A percentile compares a stretch with the other conserved stretches of the same genome.
These are phyloP conservation scores for Saccharomyces hybrid DNA, from an alignment of 1,139 yeast genomes.

Conservation along the genomic window DNA sequence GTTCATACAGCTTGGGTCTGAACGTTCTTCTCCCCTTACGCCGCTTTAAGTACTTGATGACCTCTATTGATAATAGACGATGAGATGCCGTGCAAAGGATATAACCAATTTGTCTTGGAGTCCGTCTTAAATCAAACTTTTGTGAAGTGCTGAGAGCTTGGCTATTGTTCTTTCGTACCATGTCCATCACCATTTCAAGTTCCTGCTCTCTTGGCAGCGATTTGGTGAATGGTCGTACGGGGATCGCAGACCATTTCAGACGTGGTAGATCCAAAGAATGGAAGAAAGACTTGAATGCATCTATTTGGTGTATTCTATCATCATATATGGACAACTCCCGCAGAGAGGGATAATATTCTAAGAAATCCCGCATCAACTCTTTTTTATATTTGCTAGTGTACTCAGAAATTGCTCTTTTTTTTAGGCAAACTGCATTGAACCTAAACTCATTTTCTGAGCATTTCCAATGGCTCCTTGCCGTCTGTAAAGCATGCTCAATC, in stretches of 20 bases:
- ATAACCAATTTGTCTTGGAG: slow-evolving; percentile 14
- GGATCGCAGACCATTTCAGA: slow-evolving; percentile 18
- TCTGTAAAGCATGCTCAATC: slow-evolving; percentile 10
- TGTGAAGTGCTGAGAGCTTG: not conserved
- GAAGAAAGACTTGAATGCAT: slow-evolving; percentile 32
- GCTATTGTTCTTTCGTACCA: not conserved
- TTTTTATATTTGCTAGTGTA: slow-evolving; percentile 35
- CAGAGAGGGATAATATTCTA: slow-evolving; percentile 29
- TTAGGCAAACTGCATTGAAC: slow-evolving; percentile 37
- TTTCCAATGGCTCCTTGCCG: not conserved
- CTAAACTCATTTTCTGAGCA: slow-evolving; percentile 14
- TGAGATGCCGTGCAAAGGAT: slow-evolving; percentile 16
- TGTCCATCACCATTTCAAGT: not conserved
- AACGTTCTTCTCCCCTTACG: slow-evolving; percentile 3
- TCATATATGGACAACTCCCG: slow-evolving; percentile 36
- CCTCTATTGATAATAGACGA: slow-evolving; percentile 8
- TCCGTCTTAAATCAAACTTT: slow-evolving; percentile 6
- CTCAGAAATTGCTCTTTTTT: slow-evolving; percentile 25
- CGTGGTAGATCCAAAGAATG: slow-evolving; percentile 7
- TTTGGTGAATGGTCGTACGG: slow-evolving; percentile 12
- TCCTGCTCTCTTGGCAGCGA: slow-evolving; percentile 2
- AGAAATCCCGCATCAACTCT: slow-evolving; percentile 32
- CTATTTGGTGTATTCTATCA: slow-evolving; percentile 36
- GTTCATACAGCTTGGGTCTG: slow-evolving; percentile 6
- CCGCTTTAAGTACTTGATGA: slow-evolving; percentile 7